phyloP scores from a whole-genome alignment of 768 basidiomycete genomes.

The Epithele typhae region DNA sequence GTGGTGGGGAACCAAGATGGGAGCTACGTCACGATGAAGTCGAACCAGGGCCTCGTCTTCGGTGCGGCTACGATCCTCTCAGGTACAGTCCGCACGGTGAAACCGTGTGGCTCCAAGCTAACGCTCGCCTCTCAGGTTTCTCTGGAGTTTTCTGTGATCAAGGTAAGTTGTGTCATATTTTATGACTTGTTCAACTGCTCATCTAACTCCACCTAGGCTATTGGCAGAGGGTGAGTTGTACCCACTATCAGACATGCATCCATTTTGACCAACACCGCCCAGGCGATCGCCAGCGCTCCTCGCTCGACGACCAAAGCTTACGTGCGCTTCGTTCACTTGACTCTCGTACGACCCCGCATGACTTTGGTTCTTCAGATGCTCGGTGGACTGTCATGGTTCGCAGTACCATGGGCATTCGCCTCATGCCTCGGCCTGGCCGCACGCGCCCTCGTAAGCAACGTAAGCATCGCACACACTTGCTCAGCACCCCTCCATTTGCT shows the following conservation, averaged over 20 bases:
- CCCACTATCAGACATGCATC: constrained; percentile 11
- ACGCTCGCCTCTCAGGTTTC: constrained; percentile 34
- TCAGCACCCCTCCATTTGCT: constrained; percentile 2
- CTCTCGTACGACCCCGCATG: background rate
- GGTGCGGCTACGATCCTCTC: constrained; percentile 23
- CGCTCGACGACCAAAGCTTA: constrained; percentile 49
- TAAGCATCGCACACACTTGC: too few relatives aligned
- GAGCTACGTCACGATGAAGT: constrained; percentile 55
- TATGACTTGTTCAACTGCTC: background rate
- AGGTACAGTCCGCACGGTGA: too few relatives aligned
- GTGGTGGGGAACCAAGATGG: constrained; percentile 47
- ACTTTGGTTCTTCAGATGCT: constrained; percentile 38
- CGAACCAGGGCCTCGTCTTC: constrained; percentile 28
- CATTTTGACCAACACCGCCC: background rate
- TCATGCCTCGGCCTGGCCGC: constrained; percentile 37
- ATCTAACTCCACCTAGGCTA: constrained; percentile 29
- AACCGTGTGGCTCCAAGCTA: too few relatives aligned
- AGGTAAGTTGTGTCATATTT: constrained; percentile 25
- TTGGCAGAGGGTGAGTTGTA: constrained; percentile 43
- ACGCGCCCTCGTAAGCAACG: constrained; percentile 25
- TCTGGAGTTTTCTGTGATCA: constrained; percentile 49
- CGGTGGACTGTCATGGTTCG: constrained; percentile 53
- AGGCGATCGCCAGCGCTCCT: constrained; percentile 50
- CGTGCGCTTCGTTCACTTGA: constrained; percentile 23
- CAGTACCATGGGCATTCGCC: constrained; percentile 41